These are phyloP conservation scores for Carallia brachiata DNA, from an alignment of 345 rosid species.

Conservation along the genomic window DNA sequence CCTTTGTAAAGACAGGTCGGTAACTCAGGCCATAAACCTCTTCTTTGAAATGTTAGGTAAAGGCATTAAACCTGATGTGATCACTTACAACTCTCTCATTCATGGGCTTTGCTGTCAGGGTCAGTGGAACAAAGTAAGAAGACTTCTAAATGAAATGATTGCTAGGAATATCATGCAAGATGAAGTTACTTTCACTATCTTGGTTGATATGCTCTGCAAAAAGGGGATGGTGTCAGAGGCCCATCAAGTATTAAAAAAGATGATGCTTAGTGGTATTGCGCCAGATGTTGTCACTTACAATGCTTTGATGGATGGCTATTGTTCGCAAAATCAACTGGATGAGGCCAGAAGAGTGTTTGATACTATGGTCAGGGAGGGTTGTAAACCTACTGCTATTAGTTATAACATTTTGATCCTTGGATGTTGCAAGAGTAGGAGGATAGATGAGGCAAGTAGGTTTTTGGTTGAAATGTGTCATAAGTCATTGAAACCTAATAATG, in stretches of 20 bases:
- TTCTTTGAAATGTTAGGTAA: background rate
- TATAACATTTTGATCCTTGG: no score
- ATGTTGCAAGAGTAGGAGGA: no score
- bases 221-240: slow-evolving; percentile 12
- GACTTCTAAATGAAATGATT: slow-evolving; percentile 1
- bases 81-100: slow-evolving; percentile 4
- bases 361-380: background rate
- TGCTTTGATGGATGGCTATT: background rate
- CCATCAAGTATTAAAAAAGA: background rate
- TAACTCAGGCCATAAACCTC: background rate
- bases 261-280: slow-evolving; percentile 5
- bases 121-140: background rate
- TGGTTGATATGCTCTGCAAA: slow-evolving; percentile 3
- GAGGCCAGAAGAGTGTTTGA: background rate
- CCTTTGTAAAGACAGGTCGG: background rate
- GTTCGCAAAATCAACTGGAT: background rate
- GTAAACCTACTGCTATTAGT: background rate
- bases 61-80: background rate
- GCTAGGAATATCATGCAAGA: background rate
- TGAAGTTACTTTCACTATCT: slow-evolving; percentile 5
- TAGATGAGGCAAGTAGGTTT: slow-evolving; percentile 1
- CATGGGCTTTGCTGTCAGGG: no score
- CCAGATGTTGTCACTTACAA: background rate
- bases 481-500: no score
- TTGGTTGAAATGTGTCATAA: no score